These are phyloP conservation scores for Lepidium aucheri DNA, from an alignment of 345 rosid genomes.

Conservation along the genomic window DNA sequence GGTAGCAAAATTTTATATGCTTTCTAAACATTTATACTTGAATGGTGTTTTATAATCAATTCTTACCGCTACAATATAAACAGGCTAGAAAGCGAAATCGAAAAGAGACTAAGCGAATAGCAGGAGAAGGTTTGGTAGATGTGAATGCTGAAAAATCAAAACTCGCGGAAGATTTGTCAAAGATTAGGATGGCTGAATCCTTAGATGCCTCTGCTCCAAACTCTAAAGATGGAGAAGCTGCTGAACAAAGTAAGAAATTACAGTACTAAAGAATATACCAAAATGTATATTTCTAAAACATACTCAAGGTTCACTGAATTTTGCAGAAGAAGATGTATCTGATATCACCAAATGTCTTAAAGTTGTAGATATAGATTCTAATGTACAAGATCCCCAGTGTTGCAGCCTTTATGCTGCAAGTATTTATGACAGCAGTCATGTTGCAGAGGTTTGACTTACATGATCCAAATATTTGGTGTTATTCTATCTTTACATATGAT, in stretches of 20 bases:
- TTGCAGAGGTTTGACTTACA: conserved; percentile 57
- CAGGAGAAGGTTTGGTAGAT: conserved; percentile 18
- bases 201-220: conserved; percentile 28
- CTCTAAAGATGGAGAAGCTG: conserved; percentile 17
- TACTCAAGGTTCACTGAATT: conserved; percentile 13
- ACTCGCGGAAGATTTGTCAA: conserved; percentile 61
- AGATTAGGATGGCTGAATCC: conserved; percentile 53
- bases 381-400: conserved; percentile 46
- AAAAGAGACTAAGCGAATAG: conserved; percentile 26
- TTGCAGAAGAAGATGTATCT: conserved; percentile 42
- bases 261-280: neutral
- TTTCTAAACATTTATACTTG: neutral
- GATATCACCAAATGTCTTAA: neutral
- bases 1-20: conserved; percentile 26
- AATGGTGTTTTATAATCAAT: neutral
- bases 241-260: conserved; percentile 7
- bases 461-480: neutral
- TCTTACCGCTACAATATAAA: conserved; percentile 18
- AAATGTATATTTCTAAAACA: neutral
- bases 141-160: conserved; percentile 43
- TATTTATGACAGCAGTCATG: conserved; percentile 43
- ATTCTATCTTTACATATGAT: neutral
- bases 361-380: conserved; percentile 60
- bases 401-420: conserved; percentile 66
- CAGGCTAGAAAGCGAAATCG: conserved; percentile 36